These are phyloP conservation scores for Aspergillus sp. DNA, from an alignment of 2,329 filamentous ascomycete species.

Conservation along the genomic window DNA sequence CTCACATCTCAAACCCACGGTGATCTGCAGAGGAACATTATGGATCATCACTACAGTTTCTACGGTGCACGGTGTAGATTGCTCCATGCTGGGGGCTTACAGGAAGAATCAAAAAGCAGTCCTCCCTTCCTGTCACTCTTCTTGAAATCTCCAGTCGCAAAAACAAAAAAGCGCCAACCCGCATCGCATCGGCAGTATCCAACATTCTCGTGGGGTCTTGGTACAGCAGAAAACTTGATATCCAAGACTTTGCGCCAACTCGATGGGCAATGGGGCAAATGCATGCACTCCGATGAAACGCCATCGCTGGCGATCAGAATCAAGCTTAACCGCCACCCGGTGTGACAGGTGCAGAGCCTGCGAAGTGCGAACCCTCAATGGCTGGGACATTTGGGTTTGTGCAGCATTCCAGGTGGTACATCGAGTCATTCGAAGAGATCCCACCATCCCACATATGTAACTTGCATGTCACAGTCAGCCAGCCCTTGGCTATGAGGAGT, in stretches of 20 bases:
- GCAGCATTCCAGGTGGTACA: constrained; percentile 10
- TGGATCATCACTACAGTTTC: background rate
- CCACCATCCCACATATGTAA: background rate
- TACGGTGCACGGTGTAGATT: background rate
- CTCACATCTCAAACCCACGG: background rate
- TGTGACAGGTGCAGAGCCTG: constrained; percentile 2
- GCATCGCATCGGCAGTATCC: background rate
- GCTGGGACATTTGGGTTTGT: background rate
- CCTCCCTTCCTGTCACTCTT: background rate
- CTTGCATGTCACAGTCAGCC: background rate
- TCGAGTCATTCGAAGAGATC: constrained; percentile 10
- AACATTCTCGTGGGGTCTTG: background rate
- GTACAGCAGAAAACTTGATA: background rate
- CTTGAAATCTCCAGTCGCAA: background rate
- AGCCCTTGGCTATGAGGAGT: background rate
- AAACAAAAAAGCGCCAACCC: background rate
- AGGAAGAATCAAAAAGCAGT: background rate
- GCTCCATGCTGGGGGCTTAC: background rate
- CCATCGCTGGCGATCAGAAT: constrained; percentile 2
- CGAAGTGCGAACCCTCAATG: background rate
- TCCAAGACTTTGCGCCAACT: background rate
- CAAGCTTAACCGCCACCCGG: constrained; percentile 4
- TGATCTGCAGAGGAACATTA: background rate
- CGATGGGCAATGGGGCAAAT: background rate
- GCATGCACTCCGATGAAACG: background rate